Percentiles rank a stretch among this genome's conserved stretches.
These are phyloP conservation scores for Albugo candida DNA, from an alignment of 352 stramenopile genomes.

Conservation along the genomic window DNA sequence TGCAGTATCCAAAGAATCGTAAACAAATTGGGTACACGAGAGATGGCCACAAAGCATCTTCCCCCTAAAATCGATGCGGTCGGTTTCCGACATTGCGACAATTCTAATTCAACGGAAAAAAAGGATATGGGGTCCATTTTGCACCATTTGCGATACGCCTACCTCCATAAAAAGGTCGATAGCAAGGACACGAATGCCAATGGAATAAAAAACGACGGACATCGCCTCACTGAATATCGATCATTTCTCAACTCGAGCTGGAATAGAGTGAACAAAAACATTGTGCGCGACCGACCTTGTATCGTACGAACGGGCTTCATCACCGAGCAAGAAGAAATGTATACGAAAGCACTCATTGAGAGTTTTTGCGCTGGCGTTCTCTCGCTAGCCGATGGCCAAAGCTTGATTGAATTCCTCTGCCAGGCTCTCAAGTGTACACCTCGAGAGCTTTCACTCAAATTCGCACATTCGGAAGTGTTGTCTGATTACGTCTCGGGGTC, in stretches of 20 bases:
- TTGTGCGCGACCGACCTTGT: conserved; percentile 22
- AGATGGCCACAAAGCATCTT: conserved; percentile 33
- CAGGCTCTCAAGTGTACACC: conserved; percentile 27
- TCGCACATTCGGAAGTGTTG: conserved; percentile 14
- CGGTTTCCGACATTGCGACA: conserved; percentile 22
- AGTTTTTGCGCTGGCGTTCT: conserved; percentile 39
- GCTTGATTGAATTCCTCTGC: conserved; percentile 33
- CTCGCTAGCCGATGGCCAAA: conserved; percentile 27
- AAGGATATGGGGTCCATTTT: conserved; percentile 18
- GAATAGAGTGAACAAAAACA: conserved; percentile 6
- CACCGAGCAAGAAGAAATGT: conserved; percentile 35
- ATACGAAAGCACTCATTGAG: conserved; percentile 33
- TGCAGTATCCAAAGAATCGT: conserved; percentile 44
- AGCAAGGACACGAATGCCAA: too few species aligned
- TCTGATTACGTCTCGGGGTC: too few species aligned
- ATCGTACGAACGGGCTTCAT: conserved; percentile 66
- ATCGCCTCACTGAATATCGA: background rate
- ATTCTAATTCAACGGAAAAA: conserved; percentile 13
- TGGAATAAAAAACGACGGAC: background rate
- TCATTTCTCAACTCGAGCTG: conserved; percentile 3
- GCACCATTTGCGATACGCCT: conserved; percentile 15
- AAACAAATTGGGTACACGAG: conserved; percentile 54
- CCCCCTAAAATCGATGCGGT: conserved; percentile 45
- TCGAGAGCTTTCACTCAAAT: conserved; percentile 50
- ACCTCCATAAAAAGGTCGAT: conserved; percentile 11